Evolutionary conservation across 768 basidiomycete species (phyloP).

Genomic region (Calocera cornea): DNA sequence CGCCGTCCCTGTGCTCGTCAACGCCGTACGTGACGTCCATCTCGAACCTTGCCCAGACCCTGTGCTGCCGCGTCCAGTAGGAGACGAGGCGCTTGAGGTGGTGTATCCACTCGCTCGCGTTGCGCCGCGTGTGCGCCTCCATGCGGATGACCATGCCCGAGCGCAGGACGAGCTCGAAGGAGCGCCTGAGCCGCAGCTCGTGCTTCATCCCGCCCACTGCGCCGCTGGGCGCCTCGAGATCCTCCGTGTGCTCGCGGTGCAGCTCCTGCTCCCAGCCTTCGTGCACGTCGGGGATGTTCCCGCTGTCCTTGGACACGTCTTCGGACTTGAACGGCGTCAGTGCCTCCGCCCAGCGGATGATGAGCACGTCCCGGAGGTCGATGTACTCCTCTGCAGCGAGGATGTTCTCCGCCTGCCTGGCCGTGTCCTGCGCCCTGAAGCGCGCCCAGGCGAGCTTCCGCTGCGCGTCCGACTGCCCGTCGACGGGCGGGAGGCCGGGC

Average conservation of each 20-base stretch:
- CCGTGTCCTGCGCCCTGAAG: conserved; percentile 37
- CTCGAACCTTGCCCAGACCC: conserved; percentile 60
- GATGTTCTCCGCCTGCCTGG: conserved; percentile 53
- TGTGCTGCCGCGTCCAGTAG: conserved; percentile 73
- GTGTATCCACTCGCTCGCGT: conserved; percentile 76
- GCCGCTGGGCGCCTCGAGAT: not conserved
- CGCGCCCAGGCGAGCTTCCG: not conserved
- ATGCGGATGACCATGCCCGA: conserved; percentile 59
- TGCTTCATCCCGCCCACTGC: conserved; percentile 16
- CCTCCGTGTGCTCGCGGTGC: conserved; percentile 7
- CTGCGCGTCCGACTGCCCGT: conserved; percentile 7
- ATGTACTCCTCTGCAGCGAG: conserved; percentile 49
- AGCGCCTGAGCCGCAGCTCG: conserved; percentile 41
- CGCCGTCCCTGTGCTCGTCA: conserved; percentile 33
- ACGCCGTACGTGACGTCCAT: conserved; percentile 50
- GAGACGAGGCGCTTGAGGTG: conserved; percentile 51
- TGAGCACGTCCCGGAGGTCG: conserved; percentile 56
- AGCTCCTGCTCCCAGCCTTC: conserved; percentile 12
- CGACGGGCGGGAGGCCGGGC: conserved; percentile 38
- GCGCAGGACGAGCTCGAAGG: conserved; percentile 62
- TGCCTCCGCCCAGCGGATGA: conserved; percentile 43
- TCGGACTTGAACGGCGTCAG: not conserved
- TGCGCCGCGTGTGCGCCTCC: conserved; percentile 55
- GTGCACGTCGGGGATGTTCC: conserved; percentile 5
- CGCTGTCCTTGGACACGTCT: not conserved